A percentile compares a stretch with the other conserved stretches of the same genome.
phyloP scores from a whole-genome alignment of 2,329 filamentous ascomycete species.

The Clonostachys sp. region DNA sequence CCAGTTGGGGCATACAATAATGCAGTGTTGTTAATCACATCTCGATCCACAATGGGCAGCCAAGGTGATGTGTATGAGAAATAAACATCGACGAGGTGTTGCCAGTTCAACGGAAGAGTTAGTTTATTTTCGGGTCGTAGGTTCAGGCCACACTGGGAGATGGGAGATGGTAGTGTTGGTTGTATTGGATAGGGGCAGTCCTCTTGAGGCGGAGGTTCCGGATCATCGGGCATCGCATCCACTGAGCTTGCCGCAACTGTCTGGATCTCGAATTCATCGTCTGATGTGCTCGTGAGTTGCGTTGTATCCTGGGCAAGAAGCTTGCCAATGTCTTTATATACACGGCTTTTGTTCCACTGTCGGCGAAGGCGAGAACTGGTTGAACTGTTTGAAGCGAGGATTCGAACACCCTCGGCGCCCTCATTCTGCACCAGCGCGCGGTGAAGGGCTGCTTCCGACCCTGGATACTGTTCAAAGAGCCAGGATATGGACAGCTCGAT shows the following conservation, averaged over 20 bases:
- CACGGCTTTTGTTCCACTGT: constrained; percentile 57
- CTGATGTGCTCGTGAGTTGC: not conserved
- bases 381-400: constrained; percentile 46
- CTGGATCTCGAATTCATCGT: not conserved
- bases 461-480: constrained; percentile 58
- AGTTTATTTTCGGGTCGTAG: not conserved
- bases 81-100: constrained; percentile 64
- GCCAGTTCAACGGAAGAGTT: constrained; percentile 47
- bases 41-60: constrained; percentile 69
- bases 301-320: constrained; percentile 42
- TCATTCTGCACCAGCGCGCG: constrained; percentile 34
- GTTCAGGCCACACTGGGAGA: not conserved
- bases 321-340: constrained; percentile 58
- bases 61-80: constrained; percentile 73
- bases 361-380: constrained; percentile 51
- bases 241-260: too few relatives aligned
- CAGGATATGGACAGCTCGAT: constrained; percentile 66
- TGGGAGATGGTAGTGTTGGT: not conserved
- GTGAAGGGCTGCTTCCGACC: constrained; percentile 53
- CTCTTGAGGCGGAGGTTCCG: not conserved
- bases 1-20: constrained; percentile 32
- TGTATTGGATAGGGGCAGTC: too few relatives aligned
- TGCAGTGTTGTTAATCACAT: constrained; percentile 48
- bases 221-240: not conserved
- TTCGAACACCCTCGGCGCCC: constrained; percentile 14